Evolutionary conservation across 1,139 yeast species (phyloP).

Genomic region (Blastobotrys malaysiensis): DNA sequence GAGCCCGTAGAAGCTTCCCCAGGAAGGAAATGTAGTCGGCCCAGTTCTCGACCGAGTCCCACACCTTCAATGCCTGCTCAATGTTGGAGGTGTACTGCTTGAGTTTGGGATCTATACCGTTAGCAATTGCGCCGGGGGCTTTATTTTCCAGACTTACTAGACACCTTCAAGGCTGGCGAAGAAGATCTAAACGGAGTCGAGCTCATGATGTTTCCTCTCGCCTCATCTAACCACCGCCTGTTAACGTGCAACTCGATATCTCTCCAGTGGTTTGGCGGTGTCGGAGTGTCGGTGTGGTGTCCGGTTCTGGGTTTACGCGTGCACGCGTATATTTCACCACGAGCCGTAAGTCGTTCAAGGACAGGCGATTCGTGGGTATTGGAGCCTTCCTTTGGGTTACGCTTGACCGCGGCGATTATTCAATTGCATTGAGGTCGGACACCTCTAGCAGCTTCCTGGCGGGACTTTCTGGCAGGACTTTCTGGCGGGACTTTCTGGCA

Average conservation of each 20-base stretch:
- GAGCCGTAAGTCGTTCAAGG: too few species aligned
- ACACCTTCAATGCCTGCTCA: slow-evolving; percentile 69
- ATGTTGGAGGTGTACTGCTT: slow-evolving; percentile 61
- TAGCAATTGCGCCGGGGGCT: too few species aligned
- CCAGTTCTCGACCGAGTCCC: slow-evolving; percentile 91
- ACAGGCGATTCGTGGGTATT: too few species aligned
- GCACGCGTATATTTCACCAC: not conserved
- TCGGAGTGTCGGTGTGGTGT: not conserved
- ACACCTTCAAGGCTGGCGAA: not conserved
- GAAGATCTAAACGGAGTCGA: not conserved
- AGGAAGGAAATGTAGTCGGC: slow-evolving; percentile 95
- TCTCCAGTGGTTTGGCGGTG: not conserved
- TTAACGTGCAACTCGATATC: not conserved
- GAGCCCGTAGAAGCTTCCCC: slow-evolving; percentile 67
- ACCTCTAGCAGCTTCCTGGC: too few species aligned
- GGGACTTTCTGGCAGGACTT: too few species aligned
- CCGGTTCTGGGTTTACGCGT: not conserved
- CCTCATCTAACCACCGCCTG: not conserved
- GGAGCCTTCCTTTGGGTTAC: too few species aligned
- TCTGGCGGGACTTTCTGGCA: too few species aligned
- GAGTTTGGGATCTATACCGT: slow-evolving; percentile 44
- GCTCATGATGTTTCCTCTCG: not conserved
- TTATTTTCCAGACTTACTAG: slow-evolving; percentile 4
- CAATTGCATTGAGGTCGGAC: too few species aligned
- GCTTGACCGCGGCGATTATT: too few species aligned